Evolutionary conservation across 306 rosid species (phyloP), one percentile per base, ranked within the genome.

Genomic region (Vicia villosa): DNA sequence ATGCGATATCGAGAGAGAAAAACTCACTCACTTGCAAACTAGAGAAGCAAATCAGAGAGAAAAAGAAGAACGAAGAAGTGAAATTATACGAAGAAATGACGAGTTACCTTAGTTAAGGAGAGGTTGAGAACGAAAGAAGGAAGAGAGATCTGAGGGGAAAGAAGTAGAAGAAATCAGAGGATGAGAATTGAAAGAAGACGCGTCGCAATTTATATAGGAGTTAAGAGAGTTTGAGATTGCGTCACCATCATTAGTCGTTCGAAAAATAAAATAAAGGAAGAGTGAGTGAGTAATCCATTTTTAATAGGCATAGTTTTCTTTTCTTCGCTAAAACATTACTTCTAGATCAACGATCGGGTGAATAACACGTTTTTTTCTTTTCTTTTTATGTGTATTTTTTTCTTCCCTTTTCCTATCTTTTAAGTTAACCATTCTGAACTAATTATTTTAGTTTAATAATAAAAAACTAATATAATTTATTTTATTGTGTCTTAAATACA

Each of bases 131-230:
- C 12, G 75, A 50, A 32, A 13, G 54, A 19, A 43, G 41, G 21
- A 32, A 19, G 72, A 77, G 86, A 66, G 84, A 84, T 55, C 69
- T 43, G 77, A 85, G 40, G 45, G 1, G 17, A 59, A 59, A 34
- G 38, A 8, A 34, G 38, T 34, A 68, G 69, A 74, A 45, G 50
- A 54, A 73, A 42, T 70, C 26, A 63, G 77, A 6, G n/a, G 47
- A 71, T 71, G 55, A 8, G 37, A 55, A 75, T 37, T 40, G 50
- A 80, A 59, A 4, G 65, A 45, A 66, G 86, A 57, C 46, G 59
- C 24, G 71, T 70, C 15, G 41, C 32, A 15, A 12, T 64, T 32
- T 81, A 74, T 78, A 85, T 69, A 79, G 54, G 14, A 41, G 11
- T 55, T 30, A 20, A 40, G 70, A 42, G 32, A 32, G 12, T 49